These are phyloP conservation scores for Metschnikowia henanensis DNA, from an alignment of 805 yeast species.

Conservation along the genomic window DNA sequence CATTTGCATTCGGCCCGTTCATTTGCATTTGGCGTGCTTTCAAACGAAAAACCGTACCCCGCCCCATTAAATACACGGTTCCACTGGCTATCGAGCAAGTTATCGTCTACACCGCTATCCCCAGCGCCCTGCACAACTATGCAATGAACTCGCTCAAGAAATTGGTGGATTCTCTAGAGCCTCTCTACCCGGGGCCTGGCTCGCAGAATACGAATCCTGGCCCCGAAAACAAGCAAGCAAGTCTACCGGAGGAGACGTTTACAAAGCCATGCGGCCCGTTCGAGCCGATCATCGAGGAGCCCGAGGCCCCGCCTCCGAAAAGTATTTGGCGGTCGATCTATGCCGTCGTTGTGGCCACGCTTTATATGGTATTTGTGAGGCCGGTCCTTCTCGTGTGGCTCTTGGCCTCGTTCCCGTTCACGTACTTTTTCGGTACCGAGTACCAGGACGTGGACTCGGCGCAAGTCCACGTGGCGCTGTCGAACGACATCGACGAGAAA, in stretches of 20 bases:
- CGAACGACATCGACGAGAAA: constrained; percentile 28
- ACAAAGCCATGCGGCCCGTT: background rate
- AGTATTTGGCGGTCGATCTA: background rate
- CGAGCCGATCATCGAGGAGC: constrained; percentile 8
- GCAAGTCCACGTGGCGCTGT: constrained; percentile 2
- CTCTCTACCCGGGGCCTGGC: constrained; percentile 15
- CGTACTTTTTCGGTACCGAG: constrained; percentile 32
- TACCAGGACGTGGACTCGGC: constrained; percentile 9
- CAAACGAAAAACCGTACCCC: too few relatives aligned
- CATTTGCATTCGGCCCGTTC: too few relatives aligned
- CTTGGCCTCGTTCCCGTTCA: constrained; percentile 56
- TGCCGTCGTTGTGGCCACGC: constrained; percentile 26
- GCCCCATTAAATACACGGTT: too few relatives aligned
- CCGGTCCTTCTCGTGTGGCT: constrained; percentile 53
- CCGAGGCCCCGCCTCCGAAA: background rate
- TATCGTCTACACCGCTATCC: background rate
- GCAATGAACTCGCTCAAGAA: constrained; percentile 22
- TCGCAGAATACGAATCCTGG: constrained; percentile 1
- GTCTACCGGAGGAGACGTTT: background rate
- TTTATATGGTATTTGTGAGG: constrained; percentile 49
- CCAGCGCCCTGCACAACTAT: constrained; percentile 1
- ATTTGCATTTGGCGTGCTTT: too few relatives aligned
- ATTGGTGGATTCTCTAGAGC: constrained; percentile 19
- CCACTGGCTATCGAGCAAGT: too few relatives aligned
- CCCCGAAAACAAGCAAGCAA: background rate